Evolutionary conservation across 1,284 basidiomycete species (phyloP).

Genomic region (Ustilago xerochloae): DNA sequence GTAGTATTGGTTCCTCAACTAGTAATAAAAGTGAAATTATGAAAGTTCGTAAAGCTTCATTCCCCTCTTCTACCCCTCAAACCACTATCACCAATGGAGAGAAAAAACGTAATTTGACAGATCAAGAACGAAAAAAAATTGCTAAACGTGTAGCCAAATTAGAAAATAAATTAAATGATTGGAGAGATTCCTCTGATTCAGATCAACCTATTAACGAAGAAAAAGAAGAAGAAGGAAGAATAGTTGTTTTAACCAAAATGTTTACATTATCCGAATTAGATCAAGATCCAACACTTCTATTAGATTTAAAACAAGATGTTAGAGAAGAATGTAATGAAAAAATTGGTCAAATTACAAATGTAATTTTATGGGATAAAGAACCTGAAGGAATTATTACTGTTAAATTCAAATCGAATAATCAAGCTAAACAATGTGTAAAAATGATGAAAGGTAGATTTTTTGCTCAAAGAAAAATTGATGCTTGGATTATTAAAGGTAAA

Average conservation of each 20-base stretch:
- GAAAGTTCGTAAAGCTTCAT: constrained; percentile 86
- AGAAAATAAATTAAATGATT: constrained; percentile 62
- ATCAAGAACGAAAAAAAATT: constrained; percentile 49
- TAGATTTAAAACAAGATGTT: constrained; percentile 96
- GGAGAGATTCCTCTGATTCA: constrained; percentile 61
- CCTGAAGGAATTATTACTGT: constrained; percentile 94
- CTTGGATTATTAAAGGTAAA: constrained; percentile 81
- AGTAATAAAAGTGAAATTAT: constrained; percentile 73
- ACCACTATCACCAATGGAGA: not conserved
- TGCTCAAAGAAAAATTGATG: constrained; percentile 83
- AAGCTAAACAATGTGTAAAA: constrained; percentile 89
- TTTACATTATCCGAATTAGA: constrained; percentile 88
- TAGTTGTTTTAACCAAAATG: constrained; percentile 75
- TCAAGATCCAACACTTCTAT: constrained; percentile 83
- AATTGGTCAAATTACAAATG: constrained; percentile 94
- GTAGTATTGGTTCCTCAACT: constrained; percentile 76
- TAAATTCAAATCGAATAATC: constrained; percentile 87
- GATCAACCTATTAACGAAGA: constrained; percentile 1
- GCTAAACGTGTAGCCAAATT: constrained; percentile 52
- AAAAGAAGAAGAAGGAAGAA: constrained; percentile 6
- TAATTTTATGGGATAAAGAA: constrained; percentile 96
- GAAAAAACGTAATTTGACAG: constrained; percentile 23
- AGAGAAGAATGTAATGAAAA: constrained; percentile 85
- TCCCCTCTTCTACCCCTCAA: constrained; percentile 65
- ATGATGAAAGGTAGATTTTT: constrained; percentile 98